These are phyloP conservation scores for Termitomyces sp. DNA, from an alignment of 768 basidiomycete genomes.

Conservation along the genomic window DNA sequence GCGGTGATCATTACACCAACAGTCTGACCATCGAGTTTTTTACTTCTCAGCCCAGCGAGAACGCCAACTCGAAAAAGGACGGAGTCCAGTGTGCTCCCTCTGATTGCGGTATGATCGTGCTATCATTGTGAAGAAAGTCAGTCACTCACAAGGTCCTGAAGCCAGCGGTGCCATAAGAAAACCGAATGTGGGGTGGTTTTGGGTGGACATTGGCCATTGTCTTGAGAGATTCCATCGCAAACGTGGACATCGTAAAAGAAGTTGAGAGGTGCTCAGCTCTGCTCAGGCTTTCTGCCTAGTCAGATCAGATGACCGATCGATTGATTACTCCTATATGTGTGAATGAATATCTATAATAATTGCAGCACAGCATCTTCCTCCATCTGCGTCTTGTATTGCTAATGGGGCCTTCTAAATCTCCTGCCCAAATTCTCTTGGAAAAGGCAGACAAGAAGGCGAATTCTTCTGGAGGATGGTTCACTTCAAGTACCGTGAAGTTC, in stretches of 20 bases:
- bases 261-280: not conserved
- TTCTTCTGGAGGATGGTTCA: constrained; percentile 85
- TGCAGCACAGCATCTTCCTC: constrained; percentile 4
- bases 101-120: constrained; percentile 22
- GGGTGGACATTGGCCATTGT: constrained; percentile 55
- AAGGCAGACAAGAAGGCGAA: constrained; percentile 91
- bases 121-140: constrained; percentile 10
- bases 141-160: constrained; percentile 80
- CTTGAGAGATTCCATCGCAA: constrained; percentile 39
- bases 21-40: constrained; percentile 81
- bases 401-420: constrained; percentile 68
- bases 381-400: constrained; percentile 11
- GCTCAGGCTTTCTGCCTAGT: not conserved
- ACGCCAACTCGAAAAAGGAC: constrained; percentile 94
- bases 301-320: constrained; percentile 10
- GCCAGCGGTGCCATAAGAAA: constrained; percentile 91
- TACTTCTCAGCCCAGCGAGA: constrained; percentile 86
- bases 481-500: constrained; percentile 73
- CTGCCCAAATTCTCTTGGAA: constrained; percentile 68
- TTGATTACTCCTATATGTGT: constrained; percentile 1
- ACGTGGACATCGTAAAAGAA: constrained; percentile 23
- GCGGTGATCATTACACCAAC: constrained; percentile 99
- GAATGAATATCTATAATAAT: not conserved
- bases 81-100: constrained; percentile 70
- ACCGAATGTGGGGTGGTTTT: constrained; percentile 64